These are phyloP conservation scores for Curvularia hawaiiensis DNA, from an alignment of 2,329 filamentous ascomycete species.

Conservation along the genomic window DNA sequence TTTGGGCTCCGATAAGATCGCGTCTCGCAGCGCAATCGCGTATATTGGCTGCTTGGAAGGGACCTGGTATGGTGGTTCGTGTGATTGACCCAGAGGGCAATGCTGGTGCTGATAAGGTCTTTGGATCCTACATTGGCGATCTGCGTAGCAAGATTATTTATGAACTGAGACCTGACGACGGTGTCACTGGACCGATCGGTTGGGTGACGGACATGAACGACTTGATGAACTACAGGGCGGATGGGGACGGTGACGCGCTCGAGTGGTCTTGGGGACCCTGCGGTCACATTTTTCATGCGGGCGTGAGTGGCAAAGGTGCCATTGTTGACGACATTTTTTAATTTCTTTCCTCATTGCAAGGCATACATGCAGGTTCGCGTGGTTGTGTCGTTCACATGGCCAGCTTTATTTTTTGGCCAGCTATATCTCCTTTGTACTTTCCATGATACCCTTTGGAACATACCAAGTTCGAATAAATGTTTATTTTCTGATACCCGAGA, in stretches of 20 bases:
- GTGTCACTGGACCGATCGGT: slow-evolving; percentile 19
- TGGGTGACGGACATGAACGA: slow-evolving; percentile 38
- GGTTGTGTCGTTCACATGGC: not conserved
- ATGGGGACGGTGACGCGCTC: not conserved
- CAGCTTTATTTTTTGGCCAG: not conserved
- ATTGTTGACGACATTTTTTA: slow-evolving; percentile 29
- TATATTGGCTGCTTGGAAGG: slow-evolving; percentile 62
- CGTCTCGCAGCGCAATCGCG: slow-evolving; percentile 70
- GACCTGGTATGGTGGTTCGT: slow-evolving; percentile 63
- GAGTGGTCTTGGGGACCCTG: slow-evolving; percentile 19
- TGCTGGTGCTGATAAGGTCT: slow-evolving; percentile 58
- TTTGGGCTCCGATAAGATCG: slow-evolving; percentile 56
- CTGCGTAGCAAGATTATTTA: slow-evolving; percentile 66
- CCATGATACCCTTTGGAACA: not conserved
- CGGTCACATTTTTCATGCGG: slow-evolving; percentile 22
- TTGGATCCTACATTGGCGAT: slow-evolving; percentile 68
- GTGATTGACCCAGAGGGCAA: slow-evolving; percentile 57
- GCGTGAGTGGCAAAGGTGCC: slow-evolving; percentile 13
- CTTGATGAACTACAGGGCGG: slow-evolving; percentile 24
- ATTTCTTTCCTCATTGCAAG: not conserved
- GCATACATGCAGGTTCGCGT: not conserved
- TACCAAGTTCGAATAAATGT: not conserved
- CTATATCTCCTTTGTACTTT: not conserved
- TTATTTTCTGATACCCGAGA: not conserved
- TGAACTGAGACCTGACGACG: slow-evolving; percentile 60